These are phyloP conservation scores for Metschnikowia baotianmanensis DNA, from an alignment of 805 yeast genomes.

Conservation along the genomic window DNA sequence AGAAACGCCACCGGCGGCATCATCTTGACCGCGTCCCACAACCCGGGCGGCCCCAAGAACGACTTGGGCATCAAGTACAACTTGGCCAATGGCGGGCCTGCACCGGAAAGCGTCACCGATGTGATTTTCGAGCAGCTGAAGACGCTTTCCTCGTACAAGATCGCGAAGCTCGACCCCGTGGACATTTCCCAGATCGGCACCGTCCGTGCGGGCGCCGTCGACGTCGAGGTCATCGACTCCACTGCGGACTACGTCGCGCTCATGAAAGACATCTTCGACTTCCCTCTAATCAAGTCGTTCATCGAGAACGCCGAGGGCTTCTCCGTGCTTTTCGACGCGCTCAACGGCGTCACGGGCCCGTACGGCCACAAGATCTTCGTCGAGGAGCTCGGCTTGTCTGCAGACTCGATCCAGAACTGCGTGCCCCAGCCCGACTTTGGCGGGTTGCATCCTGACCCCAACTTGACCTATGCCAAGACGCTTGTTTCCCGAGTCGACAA, in stretches of 20 bases:
- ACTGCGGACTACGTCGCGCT: constrained; percentile 73
- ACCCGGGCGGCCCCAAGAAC: constrained; percentile 93
- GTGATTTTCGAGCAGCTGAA: constrained; percentile 73
- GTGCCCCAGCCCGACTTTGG: constrained; percentile 88
- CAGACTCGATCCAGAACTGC: constrained; percentile 70
- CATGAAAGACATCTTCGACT: constrained; percentile 85
- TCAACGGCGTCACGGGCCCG: constrained; percentile 97
- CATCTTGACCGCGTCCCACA: constrained; percentile 93
- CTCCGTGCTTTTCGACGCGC: constrained; percentile 79
- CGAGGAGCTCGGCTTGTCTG: constrained; percentile 78
- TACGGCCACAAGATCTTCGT: constrained; percentile 84
- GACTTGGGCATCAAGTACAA: constrained; percentile 97
- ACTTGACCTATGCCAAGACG: constrained; percentile 87
- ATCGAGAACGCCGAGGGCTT: constrained; percentile 54
- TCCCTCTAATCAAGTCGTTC: constrained; percentile 72
- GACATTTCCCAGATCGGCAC: constrained; percentile 62
- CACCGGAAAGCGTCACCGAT: constrained; percentile 92
- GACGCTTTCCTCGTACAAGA: constrained; percentile 57
- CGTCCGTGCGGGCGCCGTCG: constrained; percentile 52
- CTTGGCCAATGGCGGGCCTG: constrained; percentile 95
- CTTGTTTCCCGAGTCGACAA: constrained; percentile 83
- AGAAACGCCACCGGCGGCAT: constrained; percentile 85
- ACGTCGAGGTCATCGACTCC: constrained; percentile 80
- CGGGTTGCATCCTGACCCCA: constrained; percentile 97
- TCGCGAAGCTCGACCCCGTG: constrained; percentile 59